Evolutionary conservation across 805 yeast genomes (phyloP).

Genomic region (Maudiozyma pseudohumilis): DNA sequence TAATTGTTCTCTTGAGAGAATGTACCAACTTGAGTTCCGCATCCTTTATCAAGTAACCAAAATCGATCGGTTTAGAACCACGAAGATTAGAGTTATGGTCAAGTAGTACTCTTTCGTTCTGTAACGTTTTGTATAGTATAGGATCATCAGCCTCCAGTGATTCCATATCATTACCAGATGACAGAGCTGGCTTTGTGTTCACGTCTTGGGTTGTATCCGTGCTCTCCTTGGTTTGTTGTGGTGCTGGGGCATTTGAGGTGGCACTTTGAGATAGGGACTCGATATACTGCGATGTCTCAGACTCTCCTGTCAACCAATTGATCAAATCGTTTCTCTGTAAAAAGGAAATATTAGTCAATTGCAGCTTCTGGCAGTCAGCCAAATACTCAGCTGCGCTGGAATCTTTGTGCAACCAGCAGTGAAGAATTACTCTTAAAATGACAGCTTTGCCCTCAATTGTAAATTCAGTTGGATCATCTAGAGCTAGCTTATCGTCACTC

Average conservation of each 20-base stretch:
- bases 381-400: constrained; percentile 75
- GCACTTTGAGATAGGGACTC: constrained; percentile 7
- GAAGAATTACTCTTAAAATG: constrained; percentile 50
- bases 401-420: constrained; percentile 71
- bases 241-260: constrained; percentile 2
- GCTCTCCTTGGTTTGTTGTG: neutral
- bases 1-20: constrained; percentile 35
- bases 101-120: constrained; percentile 39
- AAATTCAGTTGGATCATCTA: constrained; percentile 46
- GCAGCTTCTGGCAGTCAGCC: constrained; percentile 53
- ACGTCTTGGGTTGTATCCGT: constrained; percentile 6
- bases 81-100: constrained; percentile 54
- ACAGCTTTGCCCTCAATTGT: constrained; percentile 40
- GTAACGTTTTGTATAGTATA: constrained; percentile 20
- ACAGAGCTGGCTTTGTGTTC: too few relatives aligned
- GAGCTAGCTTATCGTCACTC: constrained; percentile 19
- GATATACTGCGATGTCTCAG: constrained; percentile 49
- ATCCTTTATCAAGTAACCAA: constrained; percentile 58
- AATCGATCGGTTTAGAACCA: constrained; percentile 58
- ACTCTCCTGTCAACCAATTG: constrained; percentile 68
- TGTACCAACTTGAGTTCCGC: constrained; percentile 49
- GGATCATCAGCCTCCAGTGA: constrained; percentile 25
- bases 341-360: constrained; percentile 65
- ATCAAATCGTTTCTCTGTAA: constrained; percentile 76
- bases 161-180: constrained; percentile 1